Percentiles rank a stretch among this genome's conserved stretches.
Evolutionary conservation across 768 basidiomycete species (phyloP).

Genomic region (Collybia nuda): DNA sequence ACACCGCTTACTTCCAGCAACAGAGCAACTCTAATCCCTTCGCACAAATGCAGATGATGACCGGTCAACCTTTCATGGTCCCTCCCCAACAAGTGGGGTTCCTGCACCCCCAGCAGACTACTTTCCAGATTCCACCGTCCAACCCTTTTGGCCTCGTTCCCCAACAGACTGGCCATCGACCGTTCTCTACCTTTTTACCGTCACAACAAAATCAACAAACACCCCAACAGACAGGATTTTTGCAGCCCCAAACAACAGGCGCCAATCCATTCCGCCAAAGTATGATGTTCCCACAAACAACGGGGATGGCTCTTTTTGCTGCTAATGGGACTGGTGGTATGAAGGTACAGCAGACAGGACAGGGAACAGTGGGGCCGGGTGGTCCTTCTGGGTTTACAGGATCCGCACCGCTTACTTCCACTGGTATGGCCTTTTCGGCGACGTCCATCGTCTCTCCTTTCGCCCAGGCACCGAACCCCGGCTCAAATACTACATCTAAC

Average conservation of each 20-base stretch:
- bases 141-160: conserved; percentile 47
- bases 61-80: conserved; percentile 46
- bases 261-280: conserved; percentile 86
- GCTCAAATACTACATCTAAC: conserved; percentile 16
- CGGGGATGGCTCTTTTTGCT: conserved; percentile 52
- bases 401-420: conserved; percentile 14
- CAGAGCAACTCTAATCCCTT: conserved; percentile 78
- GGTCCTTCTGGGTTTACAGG: background rate
- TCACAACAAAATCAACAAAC: conserved; percentile 16
- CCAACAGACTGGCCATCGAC: conserved; percentile 46
- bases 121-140: conserved; percentile 34
- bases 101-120: conserved; percentile 46
- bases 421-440: conserved; percentile 16
- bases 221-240: conserved; percentile 27
- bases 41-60: conserved; percentile 53
- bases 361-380: too few species aligned
- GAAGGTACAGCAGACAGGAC: conserved; percentile 5
- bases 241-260: conserved; percentile 58
- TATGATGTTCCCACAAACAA: conserved; percentile 64
- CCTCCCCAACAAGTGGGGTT: conserved; percentile 62
- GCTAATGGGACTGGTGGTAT: conserved; percentile 20
- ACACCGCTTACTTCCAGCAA: conserved; percentile 51
- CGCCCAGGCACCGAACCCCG: conserved; percentile 16
- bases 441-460: conserved; percentile 22
- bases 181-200: conserved; percentile 56